These are phyloP conservation scores for Lasiosphaeria miniovina DNA, from an alignment of 495 filamentous ascomycete species.

Conservation along the genomic window DNA sequence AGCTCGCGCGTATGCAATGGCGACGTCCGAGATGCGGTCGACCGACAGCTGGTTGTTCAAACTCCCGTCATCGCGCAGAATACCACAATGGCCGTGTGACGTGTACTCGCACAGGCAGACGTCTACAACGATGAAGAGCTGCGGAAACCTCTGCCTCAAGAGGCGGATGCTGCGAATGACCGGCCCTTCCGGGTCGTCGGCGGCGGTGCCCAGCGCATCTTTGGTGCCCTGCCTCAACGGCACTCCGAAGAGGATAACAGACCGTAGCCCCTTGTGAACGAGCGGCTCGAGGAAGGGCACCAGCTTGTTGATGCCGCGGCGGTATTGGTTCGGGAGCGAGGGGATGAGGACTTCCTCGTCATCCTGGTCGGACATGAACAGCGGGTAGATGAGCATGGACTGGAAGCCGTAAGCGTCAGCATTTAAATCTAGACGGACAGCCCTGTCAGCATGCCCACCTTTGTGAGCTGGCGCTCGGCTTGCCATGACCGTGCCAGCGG, in stretches of 20 bases:
- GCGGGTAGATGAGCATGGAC: constrained; percentile 97
- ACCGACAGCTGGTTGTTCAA: constrained; percentile 91
- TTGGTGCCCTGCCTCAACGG: constrained; percentile 76
- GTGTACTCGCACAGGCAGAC: constrained; percentile 99
- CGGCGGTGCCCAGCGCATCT: constrained; percentile 87
- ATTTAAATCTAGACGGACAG: background rate
- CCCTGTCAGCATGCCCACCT: constrained; percentile 50
- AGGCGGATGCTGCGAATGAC: constrained; percentile 83
- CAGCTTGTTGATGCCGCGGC: constrained; percentile 81
- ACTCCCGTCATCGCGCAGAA: constrained; percentile 83
- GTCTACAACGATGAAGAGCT: constrained; percentile 84
- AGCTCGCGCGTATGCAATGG: constrained; percentile 85
- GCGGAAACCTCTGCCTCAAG: constrained; percentile 76
- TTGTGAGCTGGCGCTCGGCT: constrained; percentile 93
- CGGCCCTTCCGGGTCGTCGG: constrained; percentile 88
- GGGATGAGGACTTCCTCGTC: constrained; percentile 90
- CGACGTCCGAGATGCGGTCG: constrained; percentile 89
- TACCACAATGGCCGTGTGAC: constrained; percentile 96
- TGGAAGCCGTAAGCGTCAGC: constrained; percentile 33
- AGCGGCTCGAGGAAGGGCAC: constrained; percentile 81
- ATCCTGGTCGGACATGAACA: constrained; percentile 91
- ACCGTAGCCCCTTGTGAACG: constrained; percentile 80
- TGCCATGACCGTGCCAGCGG: constrained; percentile 91
- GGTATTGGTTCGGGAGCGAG: constrained; percentile 83
- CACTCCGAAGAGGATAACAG: constrained; percentile 94